Conservation (phyloP, 1,284 basidiomycete genomes). For the Porphyrellus sp. region DNA sequence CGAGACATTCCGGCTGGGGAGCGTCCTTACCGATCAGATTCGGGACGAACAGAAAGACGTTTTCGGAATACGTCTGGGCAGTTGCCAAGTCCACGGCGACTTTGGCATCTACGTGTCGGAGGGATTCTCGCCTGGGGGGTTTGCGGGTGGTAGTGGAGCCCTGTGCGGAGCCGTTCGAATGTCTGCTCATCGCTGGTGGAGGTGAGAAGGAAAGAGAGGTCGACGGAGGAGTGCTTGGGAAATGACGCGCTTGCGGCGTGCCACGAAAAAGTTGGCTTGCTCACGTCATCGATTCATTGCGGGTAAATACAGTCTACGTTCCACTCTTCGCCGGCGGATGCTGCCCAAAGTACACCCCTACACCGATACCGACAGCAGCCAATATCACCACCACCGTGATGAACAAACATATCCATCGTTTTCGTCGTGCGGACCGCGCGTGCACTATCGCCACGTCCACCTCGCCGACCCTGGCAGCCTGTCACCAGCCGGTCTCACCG, state of each 20-base stretch:
- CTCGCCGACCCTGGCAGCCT: constrained; percentile 49
- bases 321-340: constrained; percentile 1
- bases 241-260: constrained; percentile 19
- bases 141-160: constrained; percentile 13
- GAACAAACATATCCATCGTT: constrained; percentile 76
- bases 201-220: not conserved
- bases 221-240: not conserved
- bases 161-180: constrained; percentile 27
- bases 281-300: constrained; percentile 24
- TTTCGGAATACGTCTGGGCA: constrained; percentile 80
- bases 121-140: constrained; percentile 34
- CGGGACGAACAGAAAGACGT: constrained; percentile 94
- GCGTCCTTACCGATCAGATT: constrained; percentile 82
- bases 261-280: constrained; percentile 17
- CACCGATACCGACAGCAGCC: constrained; percentile 28
- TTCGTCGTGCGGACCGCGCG: constrained; percentile 69
- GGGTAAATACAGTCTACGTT: not conserved
- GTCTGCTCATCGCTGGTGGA: constrained; percentile 27
- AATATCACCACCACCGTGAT: constrained; percentile 30
- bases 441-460: constrained; percentile 72
- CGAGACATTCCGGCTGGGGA: not conserved
- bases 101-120: constrained; percentile 74
- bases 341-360: constrained; percentile 32
- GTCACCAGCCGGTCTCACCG: not conserved
- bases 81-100: constrained; percentile 81